These are phyloP conservation scores for Bolboschoenus planiculmis DNA, from an alignment of 176 grass and related monocot species.

Conservation along the genomic window DNA sequence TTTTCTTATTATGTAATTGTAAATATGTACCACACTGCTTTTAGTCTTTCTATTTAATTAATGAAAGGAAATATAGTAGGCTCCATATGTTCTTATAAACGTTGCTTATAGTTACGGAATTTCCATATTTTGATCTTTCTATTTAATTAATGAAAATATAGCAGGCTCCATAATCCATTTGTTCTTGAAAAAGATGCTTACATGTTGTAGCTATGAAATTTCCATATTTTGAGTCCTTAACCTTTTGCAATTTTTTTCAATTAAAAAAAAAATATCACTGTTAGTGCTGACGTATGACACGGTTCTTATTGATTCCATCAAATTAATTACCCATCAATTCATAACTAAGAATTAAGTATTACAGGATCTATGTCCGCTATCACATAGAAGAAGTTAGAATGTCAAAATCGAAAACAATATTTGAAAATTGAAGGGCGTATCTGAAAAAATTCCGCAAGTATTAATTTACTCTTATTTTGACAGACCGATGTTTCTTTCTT, in stretches of 20 bases:
- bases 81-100: neutral
- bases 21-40: neutral
- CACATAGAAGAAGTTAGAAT: neutral
- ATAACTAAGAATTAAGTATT: neutral
- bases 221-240: too few species aligned
- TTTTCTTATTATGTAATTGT: too few species aligned
- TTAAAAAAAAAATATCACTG: too few species aligned
- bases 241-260: too few species aligned
- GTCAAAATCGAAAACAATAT: neutral
- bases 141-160: too few species aligned
- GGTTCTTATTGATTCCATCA: neutral
- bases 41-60: too few species aligned
- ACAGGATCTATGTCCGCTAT: neutral
- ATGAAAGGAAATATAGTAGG: too few species aligned
- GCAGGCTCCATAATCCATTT: too few species aligned
- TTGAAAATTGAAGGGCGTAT: neutral
- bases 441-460: neutral
- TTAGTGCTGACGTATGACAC: too few species aligned
- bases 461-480: neutral
- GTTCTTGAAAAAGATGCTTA: too few species aligned
- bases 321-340: neutral
- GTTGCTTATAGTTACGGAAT: neutral
- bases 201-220: too few species aligned
- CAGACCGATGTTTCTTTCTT: neutral
- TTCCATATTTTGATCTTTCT: neutral